Evolutionary conservation across 139 green algal species (phyloP), one percentile per base, ranked within the genome.

Genomic region (Chlorella sp.): DNA sequence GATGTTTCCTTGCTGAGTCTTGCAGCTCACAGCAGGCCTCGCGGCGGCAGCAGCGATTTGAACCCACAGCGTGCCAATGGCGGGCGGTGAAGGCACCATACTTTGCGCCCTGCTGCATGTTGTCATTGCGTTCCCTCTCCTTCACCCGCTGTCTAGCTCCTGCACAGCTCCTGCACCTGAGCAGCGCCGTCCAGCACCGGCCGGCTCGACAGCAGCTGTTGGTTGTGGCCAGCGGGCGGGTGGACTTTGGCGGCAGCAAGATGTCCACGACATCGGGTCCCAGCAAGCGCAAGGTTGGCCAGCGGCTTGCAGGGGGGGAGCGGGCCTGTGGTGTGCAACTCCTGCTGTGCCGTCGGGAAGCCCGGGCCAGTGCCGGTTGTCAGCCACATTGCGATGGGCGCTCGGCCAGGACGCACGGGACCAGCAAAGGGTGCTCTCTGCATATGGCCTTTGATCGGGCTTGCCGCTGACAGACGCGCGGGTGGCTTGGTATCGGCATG

Each of bases 241-340:
- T 87, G 48, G 30, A 69, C 40, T 37, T 28, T 18, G 28, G 24
- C 12, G 42, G 36, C 75, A 14, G 2, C 39, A 39, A 40, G 11
- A 88, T 88, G 84, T 81, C 68, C 68, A 88, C 84, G 2, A 57
- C 32, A 66, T 21, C 26, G 57, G 64, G 82, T 0, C 82, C 84
- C 39, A 88, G 84, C 84, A 88, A 88, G 68, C 84, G 84, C 84
- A 88, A 88, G 84, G 84, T 80, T 22, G 16, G 81, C 30, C 30
- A 57, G 48, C 48, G 48, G 48, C 48, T 57, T 57, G 48, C 48
- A 57, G 48, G 5, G 48, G 48, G 48, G 7, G 48, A 57, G 48
- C 48, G 48, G 48, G 48, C 48, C 7, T 5, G 48, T 57, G 48
- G 9, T 57, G 48, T 57, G 48, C 48, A 57, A 57, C 48, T 57